Evolutionary conservation across 1,284 basidiomycete species (phyloP), one percentile per base, ranked within the genome.

Genomic region (Gymnopus androsaceus): DNA sequence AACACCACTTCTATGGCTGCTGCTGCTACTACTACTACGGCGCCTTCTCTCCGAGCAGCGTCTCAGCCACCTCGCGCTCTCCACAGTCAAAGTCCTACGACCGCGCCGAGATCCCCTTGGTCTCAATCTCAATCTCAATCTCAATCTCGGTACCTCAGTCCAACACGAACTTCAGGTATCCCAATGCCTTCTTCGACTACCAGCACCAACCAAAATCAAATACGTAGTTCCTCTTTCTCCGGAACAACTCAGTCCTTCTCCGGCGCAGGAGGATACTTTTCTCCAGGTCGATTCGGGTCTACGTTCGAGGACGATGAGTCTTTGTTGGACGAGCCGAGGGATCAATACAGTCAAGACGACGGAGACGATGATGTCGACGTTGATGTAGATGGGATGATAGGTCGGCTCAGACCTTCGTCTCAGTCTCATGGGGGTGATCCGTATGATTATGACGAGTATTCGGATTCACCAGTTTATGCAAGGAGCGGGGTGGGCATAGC

Each of bases 221-320:
- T 81, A 61, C 78, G 85, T 55, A 84, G 80, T 63, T 82, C 85
- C 45, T 88, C 86, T 45, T 88, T 87, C 69, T 85, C 84, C 38
- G 66, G 48, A 19, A 28, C 30, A 14, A 23, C 47, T 6, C 51
- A 53, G 33, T 53, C 51, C 12, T 53, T 53, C 17, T 44, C 41
- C 3, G 51, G 51, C 19, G 79, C 36, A 77, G 78, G 61, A 72
- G 75, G 41, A 79, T 21, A 55, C 38, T 27, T 55, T 51, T 21
- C 51, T 31, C 9, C 47, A 72, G 57, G 76, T 79, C 51, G 72
- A 5, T 83, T 87, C 64, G 74, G 80, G 8, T 85, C 83, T 50
- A 86, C 84, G 3, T 82, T 88, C 66, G 88, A 89, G 69, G 87
- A 89, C 63, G 87, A 89, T 69, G 87, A 89, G 70, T 81, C 79